Evolutionary conservation across 1,139 yeast species (phyloP).

Genomic region (Candida tropicalis): DNA sequence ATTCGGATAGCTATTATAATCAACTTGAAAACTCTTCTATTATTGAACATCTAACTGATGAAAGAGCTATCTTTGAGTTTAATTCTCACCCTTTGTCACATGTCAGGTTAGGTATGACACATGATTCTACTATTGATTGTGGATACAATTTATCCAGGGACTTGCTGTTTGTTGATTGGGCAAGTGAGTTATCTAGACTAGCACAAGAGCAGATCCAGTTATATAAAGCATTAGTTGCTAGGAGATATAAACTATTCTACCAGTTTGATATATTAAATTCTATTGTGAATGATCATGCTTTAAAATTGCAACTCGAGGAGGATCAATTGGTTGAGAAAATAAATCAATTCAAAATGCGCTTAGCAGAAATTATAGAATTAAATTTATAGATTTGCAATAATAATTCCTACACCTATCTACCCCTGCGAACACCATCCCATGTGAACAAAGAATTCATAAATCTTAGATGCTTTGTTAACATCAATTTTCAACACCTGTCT

Average conservation of each 20-base stretch:
- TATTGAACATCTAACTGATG: neutral
- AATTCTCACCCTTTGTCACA: neutral
- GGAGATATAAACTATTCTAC: constrained; percentile 39
- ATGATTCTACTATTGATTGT: neutral
- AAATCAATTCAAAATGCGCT: constrained; percentile 5
- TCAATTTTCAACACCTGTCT: constrained; percentile 84
- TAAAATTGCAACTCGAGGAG: constrained; percentile 8
- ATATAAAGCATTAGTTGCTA: constrained; percentile 11
- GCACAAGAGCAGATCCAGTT: neutral
- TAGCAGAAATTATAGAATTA: constrained; percentile 8
- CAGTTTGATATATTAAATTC: constrained; percentile 29
- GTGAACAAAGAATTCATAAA: constrained; percentile 87
- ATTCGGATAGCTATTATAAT: neutral
- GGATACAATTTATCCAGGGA: neutral
- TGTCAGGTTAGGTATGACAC: constrained; percentile 9
- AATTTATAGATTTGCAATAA: constrained; percentile 1
- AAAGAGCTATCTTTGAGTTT: neutral
- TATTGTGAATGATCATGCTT: constrained; percentile 38
- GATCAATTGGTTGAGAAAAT: constrained; percentile 8
- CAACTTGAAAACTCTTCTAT: neutral
- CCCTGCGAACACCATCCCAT: constrained; percentile 80
- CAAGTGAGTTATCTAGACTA: neutral
- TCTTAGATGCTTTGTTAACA: constrained; percentile 79
- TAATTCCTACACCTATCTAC: constrained; percentile 17
- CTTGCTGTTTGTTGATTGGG: constrained; percentile 2